Evolutionary conservation across 1,284 basidiomycete genomes (phyloP).

Genomic region (Sporisorium scitamineum): DNA sequence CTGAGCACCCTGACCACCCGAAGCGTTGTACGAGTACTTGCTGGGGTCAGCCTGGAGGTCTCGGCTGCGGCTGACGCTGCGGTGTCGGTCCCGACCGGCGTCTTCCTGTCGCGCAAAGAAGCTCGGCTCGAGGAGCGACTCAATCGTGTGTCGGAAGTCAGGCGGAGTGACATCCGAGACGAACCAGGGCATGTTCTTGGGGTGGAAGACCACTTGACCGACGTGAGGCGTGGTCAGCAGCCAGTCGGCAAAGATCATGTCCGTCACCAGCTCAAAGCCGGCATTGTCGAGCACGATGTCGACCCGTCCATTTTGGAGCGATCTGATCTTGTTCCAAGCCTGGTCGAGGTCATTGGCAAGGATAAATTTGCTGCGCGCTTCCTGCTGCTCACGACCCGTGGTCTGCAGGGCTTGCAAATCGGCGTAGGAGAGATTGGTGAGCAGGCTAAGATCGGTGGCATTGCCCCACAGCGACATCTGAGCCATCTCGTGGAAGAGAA

Average conservation of each 20-base stretch:
- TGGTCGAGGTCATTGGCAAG: conserved; percentile 83
- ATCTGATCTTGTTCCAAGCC: conserved; percentile 81
- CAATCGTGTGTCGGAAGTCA: conserved; percentile 69
- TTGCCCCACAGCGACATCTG: conserved; percentile 82
- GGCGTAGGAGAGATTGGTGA: conserved; percentile 81
- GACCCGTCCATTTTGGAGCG: conserved; percentile 75
- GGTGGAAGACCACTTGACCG: conserved; percentile 64
- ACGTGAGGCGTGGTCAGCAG: conserved; percentile 60
- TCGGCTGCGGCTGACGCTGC: conserved; percentile 43
- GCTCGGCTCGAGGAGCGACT: conserved; percentile 71
- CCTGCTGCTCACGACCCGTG: conserved; percentile 74
- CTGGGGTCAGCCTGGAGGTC: conserved; percentile 46
- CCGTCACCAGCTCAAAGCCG: conserved; percentile 93
- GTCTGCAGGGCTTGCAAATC: conserved; percentile 86
- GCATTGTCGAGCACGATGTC: conserved; percentile 95
- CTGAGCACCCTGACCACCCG: conserved; percentile 13
- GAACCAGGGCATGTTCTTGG: conserved; percentile 69
- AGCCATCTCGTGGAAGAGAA: conserved; percentile 84
- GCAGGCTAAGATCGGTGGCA: conserved; percentile 79
- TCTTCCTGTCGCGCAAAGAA: conserved; percentile 72
- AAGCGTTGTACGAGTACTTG: conserved; percentile 45
- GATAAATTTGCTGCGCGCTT: conserved; percentile 75
- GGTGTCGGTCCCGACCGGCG: conserved; percentile 39
- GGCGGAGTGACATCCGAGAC: conserved; percentile 63
- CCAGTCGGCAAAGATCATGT: conserved; percentile 94